Conservation (phyloP, 305 asterid genomes). For the Solanum hybrid region DNA sequence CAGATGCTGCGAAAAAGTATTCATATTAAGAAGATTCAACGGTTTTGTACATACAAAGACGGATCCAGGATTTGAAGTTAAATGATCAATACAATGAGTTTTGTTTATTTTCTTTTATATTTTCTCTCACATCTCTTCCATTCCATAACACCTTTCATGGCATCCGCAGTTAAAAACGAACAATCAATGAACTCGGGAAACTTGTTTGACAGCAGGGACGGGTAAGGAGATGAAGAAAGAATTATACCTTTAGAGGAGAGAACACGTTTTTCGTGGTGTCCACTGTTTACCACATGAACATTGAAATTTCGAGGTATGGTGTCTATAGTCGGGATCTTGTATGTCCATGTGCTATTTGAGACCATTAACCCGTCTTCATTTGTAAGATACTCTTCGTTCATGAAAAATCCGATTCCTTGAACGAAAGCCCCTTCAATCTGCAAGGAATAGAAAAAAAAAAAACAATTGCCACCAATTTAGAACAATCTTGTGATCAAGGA, state of each 20-base stretch:
- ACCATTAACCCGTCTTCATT: slow-evolving; percentile 44
- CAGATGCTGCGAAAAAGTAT: slow-evolving; percentile 42
- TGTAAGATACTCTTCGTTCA: slow-evolving; percentile 60
- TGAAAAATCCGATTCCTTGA: slow-evolving; percentile 79
- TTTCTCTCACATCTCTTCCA: background rate
- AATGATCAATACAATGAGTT: background rate
- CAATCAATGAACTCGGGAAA: background rate
- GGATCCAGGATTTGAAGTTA: background rate
- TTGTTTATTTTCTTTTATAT: background rate
- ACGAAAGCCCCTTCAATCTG: slow-evolving; percentile 88
- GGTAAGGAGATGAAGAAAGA: background rate
- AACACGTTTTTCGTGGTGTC: slow-evolving; percentile 46
- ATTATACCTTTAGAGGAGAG: slow-evolving; percentile 73
- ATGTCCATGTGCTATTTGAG: slow-evolving; percentile 61
- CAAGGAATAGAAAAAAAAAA: background rate
- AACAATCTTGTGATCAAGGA: background rate
- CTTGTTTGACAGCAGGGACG: background rate
- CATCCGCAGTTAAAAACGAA: background rate
- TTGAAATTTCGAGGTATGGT: slow-evolving; percentile 60
- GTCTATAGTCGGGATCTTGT: slow-evolving; percentile 79
- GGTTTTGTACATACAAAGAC: too few relatives aligned
- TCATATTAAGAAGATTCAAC: background rate
- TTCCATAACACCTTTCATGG: background rate
- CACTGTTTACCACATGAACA: slow-evolving; percentile 51
- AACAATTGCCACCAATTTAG: background rate